Percentiles rank a stretch among this genome's conserved stretches.
Conservation (phyloP, 2,329 filamentous ascomycete species). For the Neonectria punicea region DNA sequence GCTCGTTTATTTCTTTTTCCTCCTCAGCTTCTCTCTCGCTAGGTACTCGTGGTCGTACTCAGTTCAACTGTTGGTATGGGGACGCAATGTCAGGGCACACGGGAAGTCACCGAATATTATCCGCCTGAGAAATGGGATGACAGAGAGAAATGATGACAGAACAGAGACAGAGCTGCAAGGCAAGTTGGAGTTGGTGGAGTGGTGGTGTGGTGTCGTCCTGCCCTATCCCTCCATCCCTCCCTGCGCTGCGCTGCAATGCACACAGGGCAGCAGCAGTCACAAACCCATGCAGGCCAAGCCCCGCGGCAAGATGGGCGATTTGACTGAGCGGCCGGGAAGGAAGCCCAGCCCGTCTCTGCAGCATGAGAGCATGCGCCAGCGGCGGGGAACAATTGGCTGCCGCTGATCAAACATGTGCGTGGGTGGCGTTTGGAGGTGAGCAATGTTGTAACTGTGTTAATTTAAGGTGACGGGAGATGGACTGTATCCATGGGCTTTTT, state of each 20-base stretch:
- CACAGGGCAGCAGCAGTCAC: constrained; percentile 1
- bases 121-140: background rate
- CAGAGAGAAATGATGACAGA: background rate
- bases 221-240: background rate
- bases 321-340: constrained; percentile 17
- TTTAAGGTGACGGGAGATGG: background rate
- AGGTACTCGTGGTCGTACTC: background rate
- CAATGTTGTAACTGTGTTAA: background rate
- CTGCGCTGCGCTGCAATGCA: background rate
- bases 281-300: constrained; percentile 39
- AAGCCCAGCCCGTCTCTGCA: background rate
- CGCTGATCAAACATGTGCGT: constrained; percentile 1
- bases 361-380: constrained; percentile 34
- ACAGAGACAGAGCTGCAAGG: background rate
- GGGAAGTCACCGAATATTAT: constrained; percentile 10
- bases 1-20: background rate
- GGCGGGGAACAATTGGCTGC: constrained; percentile 34
- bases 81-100: constrained; percentile 1
- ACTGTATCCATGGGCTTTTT: too few relatives aligned
- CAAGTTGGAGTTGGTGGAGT: background rate
- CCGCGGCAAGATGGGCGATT: constrained; percentile 31
- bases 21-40: background rate
- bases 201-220: background rate
- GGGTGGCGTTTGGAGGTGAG: background rate
- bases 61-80: background rate